phyloP scores from a whole-genome alignment of 352 stramenopile species.

The Detonula confervacea region DNA sequence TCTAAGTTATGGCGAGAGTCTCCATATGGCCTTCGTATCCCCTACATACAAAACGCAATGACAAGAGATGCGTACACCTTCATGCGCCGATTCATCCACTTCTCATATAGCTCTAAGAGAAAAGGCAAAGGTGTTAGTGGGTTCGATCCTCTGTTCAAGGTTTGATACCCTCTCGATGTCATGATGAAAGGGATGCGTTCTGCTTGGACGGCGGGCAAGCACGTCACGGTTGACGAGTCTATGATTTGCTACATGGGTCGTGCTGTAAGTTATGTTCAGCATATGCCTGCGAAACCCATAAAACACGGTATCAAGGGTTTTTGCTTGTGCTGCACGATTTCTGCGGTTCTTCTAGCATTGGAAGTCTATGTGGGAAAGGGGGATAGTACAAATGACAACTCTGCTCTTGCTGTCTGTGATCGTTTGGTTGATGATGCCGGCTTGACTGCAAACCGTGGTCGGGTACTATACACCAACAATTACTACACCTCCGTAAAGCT shows the following conservation, averaged over 20 bases:
- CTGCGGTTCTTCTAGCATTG: not conserved
- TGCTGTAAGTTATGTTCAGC: slow-evolving; percentile 32
- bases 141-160: slow-evolving; percentile 35
- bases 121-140: not conserved
- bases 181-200: slow-evolving; percentile 23
- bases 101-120: slow-evolving; percentile 8
- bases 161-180: slow-evolving; percentile 13
- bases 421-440: not conserved
- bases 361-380: not conserved
- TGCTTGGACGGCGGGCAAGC: slow-evolving; percentile 25
- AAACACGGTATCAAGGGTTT: slow-evolving; percentile 26
- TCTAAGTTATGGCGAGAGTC: not conserved
- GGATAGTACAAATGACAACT: not conserved
- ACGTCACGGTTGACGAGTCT: slow-evolving; percentile 43
- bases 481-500: not conserved
- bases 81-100: slow-evolving; percentile 25
- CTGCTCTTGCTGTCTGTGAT: not conserved
- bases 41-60: slow-evolving; percentile 36
- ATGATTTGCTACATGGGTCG: slow-evolving; percentile 53
- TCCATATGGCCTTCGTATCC: slow-evolving; percentile 10
- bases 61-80: slow-evolving; percentile 20
- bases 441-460: not conserved
- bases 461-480: not conserved
- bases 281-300: slow-evolving; percentile 52
- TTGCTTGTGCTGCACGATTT: not conserved